These are phyloP conservation scores for Chlorella sp. DNA, from an alignment of 139 green algal species.

Conservation along the genomic window DNA sequence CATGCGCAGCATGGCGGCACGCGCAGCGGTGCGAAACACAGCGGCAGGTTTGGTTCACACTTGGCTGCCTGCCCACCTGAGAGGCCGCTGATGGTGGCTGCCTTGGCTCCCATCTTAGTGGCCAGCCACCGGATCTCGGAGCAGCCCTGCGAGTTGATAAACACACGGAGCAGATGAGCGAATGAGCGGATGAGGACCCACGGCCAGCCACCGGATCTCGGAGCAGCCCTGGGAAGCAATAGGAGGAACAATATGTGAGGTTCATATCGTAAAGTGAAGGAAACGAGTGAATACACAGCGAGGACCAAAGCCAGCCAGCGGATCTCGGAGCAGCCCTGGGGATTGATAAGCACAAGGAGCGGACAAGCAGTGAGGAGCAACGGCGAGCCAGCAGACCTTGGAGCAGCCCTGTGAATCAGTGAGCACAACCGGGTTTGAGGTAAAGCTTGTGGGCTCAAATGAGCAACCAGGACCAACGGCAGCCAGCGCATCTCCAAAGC, in stretches of 20 bases:
- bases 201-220: conserved; percentile 94
- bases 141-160: conserved; percentile 76
- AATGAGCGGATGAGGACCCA: background rate
- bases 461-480: conserved; percentile 57
- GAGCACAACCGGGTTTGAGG: conserved; percentile 88
- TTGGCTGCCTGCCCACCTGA: conserved; percentile 54
- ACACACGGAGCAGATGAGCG: too few relatives aligned
- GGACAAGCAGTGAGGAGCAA: too few relatives aligned
- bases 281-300: too few relatives aligned
- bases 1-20: too few relatives aligned
- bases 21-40: too few relatives aligned
- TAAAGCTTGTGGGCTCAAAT: background rate
- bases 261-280: too few relatives aligned
- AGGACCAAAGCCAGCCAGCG: conserved; percentile 89
- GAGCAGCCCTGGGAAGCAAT: conserved; percentile 63
- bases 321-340: conserved; percentile 84
- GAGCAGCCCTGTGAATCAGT: conserved; percentile 74
- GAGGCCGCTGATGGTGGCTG: conserved; percentile 89
- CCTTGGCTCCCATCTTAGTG: conserved; percentile 92
- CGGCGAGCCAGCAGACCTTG: conserved; percentile 95
- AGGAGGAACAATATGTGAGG: too few relatives aligned
- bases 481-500: conserved; percentile 98
- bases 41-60: too few relatives aligned
- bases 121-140: conserved; percentile 94
- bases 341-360: too few relatives aligned